Conservation (phyloP, 805 yeast genomes). For the Grigorovia jiainica region DNA sequence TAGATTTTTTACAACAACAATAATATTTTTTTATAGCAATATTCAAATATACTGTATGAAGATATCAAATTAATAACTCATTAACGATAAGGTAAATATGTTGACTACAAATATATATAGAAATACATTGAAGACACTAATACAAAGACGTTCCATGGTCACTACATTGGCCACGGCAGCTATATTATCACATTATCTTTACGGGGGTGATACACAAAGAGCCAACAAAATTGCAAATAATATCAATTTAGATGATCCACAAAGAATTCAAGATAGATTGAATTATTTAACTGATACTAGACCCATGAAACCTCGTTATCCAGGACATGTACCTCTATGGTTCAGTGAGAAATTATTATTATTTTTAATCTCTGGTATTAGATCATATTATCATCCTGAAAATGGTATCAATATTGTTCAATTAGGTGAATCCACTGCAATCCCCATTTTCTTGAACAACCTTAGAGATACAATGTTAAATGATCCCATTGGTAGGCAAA, state of each 20-base stretch:
- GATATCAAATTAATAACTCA: too few species aligned
- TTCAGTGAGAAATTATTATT: constrained; percentile 51
- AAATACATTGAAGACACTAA: too few species aligned
- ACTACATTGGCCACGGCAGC: constrained; percentile 2
- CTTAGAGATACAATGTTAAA: constrained; percentile 66
- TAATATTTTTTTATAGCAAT: too few species aligned
- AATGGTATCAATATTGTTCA: constrained; percentile 68
- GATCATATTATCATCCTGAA: constrained; percentile 70
- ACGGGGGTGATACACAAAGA: constrained; percentile 38
- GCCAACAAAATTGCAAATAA: constrained; percentile 49
- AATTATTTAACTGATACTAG: constrained; percentile 18
- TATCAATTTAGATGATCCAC: constrained; percentile 28
- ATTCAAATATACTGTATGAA: too few species aligned
- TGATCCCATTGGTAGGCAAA: constrained; percentile 66
- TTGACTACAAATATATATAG: too few species aligned
- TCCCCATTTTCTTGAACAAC: constrained; percentile 51
- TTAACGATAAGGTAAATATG: too few species aligned
- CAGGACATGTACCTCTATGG: constrained; percentile 73
- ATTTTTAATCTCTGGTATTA: constrained; percentile 65
- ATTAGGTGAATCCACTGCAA: constrained; percentile 84
- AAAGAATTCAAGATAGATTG: constrained; percentile 22
- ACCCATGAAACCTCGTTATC: constrained; percentile 37
- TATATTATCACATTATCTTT: constrained; percentile 16
- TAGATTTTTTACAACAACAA: background rate
- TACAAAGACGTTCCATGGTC: background rate